Evolutionary conservation across 2,329 filamentous ascomycete genomes (phyloP), one percentile per base, ranked within the genome.

Genomic region (Hymenoscyphus occultus): DNA sequence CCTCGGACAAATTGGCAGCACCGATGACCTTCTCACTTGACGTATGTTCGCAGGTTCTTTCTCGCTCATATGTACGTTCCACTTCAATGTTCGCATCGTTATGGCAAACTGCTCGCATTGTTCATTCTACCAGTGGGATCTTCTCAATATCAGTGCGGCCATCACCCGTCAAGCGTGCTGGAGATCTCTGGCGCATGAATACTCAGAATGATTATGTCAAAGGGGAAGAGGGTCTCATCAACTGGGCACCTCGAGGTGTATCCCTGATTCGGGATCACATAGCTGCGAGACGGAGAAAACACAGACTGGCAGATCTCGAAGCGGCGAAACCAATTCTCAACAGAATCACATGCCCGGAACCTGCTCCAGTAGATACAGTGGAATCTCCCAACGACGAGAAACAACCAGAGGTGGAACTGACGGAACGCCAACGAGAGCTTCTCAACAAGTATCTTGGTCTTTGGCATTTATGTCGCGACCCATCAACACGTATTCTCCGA

Each of bases 171-270:
- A 97, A 97, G 78, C 86, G 92, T 58, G 92, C 93, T 0, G 92
- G 92, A 2, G 95, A 99, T 75, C 82, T 99, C 13, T 99, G 95
- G 95, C 87, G 95, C 63, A 92, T 98, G 87, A 96, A 93, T 76
- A 98, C 93, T 16, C 89, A 92, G 66, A 90, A 96, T 73, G 92
- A 96, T 76, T 98, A 97, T 74, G 91, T 99, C 72, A 97, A 97
- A 77, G 95, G 95, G 63, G 93, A 99, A 78, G 95, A 99, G 77
- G 84, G 89, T 59, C 81, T 99, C 48, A 87, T 83, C 2, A 87
- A 88, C 64, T 99, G 95, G 95, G 87, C 89, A 7, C 94, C 95
- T 1, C 86, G 95, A 54, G 93, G 95, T 42, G 91, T 98, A 2
- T 96, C 92, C 0, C 80, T 99, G 0, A 89, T 99, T n/a, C 87